Evolutionary conservation across 2,329 filamentous ascomycete species (phyloP), one percentile per base, ranked within the genome.

Genomic region (Corinectria fuckeliana): DNA sequence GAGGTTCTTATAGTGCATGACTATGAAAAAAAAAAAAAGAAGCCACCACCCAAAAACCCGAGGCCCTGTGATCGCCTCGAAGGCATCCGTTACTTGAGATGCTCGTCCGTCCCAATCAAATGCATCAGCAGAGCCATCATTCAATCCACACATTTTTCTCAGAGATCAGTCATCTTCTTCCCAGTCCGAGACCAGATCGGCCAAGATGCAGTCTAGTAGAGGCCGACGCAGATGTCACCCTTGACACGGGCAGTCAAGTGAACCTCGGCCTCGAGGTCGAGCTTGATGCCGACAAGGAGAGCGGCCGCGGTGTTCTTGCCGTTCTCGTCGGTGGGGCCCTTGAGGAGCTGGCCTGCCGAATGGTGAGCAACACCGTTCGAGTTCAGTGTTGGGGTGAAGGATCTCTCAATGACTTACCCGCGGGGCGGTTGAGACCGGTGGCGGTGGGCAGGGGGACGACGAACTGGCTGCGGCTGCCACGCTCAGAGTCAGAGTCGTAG

Each of bases 201-300:
- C 14, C 21, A 8, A 13, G n/a, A 21, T 4, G 23, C 7, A 16
- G 14, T 36, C 53, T 71, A 71, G 66, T 71, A 71, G 25, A 71
- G 69, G 26, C 69, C 69, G 49, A 88, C 80, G n/a, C 82, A 81
- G 67, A 88, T 86, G 70, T 88, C 85, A 79, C 85, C 85, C 45
- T 84, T 78, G 60, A 88, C 79, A 50, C 85, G 75, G 42, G 85
- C 85, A 18, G 85, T 88, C 63, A 88, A 73, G 70, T 88, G 84
- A 39, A 88, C 82, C 71, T 88, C 85, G 8, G 85, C 85, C 71
- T 88, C 85, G 16, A 88, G 74, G 69, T 88, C 85, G 32, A 88
- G 77, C 78, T 88, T 87, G 76, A 88, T 86, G 56, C 85, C 85
- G 30, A 88, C 78, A 65, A 87, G 78, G 44, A 88, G 77, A 2